phyloP scores from a whole-genome alignment of 106 monocot genomes.

The Agapanthus africanus region DNA sequence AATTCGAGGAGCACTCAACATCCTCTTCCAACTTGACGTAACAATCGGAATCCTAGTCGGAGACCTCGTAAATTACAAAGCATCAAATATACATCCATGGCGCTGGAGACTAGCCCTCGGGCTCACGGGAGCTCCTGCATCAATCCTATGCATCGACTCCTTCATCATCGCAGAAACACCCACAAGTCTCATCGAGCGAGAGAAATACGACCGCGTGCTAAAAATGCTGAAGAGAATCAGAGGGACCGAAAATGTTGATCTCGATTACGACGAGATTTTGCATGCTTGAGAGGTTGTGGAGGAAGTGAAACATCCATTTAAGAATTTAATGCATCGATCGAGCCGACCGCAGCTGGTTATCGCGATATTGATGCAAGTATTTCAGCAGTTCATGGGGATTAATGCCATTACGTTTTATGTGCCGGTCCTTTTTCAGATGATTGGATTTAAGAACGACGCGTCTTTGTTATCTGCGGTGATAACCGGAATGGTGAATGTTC shows the following conservation, averaged over 20 bases:
- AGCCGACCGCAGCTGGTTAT: slow-evolving; percentile 38
- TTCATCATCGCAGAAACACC: slow-evolving; percentile 34
- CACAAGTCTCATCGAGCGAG: slow-evolving; percentile 31
- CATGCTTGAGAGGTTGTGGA: slow-evolving; percentile 15
- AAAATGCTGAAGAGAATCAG: slow-evolving; percentile 19
- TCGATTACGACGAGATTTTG: slow-evolving; percentile 23
- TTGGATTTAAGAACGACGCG: slow-evolving; percentile 31
- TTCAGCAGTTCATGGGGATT: slow-evolving; percentile 42
- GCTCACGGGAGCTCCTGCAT: slow-evolving; percentile 38
- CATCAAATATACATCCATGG: slow-evolving; percentile 19
- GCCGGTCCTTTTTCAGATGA: slow-evolving; percentile 29
- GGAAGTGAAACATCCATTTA: slow-evolving; percentile 25
- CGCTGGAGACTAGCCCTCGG: slow-evolving; percentile 49
- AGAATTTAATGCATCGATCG: slow-evolving; percentile 9
- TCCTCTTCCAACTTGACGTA: slow-evolving; percentile 41
- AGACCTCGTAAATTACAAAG: slow-evolving; percentile 39
- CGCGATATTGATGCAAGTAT: slow-evolving; percentile 28
- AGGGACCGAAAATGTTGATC: slow-evolving; percentile 18
- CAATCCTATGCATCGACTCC: slow-evolving; percentile 24
- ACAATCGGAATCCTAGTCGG: slow-evolving; percentile 54
- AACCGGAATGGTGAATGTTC: slow-evolving; percentile 21
- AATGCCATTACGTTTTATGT: slow-evolving; percentile 44
- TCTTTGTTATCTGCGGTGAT: slow-evolving; percentile 33
- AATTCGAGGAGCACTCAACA: slow-evolving; percentile 37
- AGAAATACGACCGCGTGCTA: slow-evolving; percentile 5